A percentile compares a stretch with the other conserved stretches of the same genome.
phyloP scores from a whole-genome alignment of 2,329 filamentous ascomycete species.

The Diaporthe humulicola region DNA sequence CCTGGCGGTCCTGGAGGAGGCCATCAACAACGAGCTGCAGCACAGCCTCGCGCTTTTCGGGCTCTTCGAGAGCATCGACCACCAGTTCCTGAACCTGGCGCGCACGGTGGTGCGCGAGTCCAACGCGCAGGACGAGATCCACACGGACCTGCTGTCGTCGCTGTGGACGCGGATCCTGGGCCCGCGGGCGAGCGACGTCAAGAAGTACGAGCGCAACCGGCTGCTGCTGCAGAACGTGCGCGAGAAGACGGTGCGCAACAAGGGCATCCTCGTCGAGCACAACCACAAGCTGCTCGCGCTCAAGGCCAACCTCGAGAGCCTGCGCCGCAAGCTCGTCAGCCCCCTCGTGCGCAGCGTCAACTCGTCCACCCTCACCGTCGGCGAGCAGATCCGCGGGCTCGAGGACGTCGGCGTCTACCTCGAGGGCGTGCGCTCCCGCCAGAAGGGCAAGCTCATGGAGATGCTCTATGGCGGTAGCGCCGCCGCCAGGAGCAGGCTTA shows the following conservation, averaged over 20 bases:
- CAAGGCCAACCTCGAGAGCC: constrained; percentile 87
- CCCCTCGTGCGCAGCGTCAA: constrained; percentile 82
- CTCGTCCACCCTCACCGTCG: constrained; percentile 78
- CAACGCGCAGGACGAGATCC: constrained; percentile 82
- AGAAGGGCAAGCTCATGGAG: constrained; percentile 88
- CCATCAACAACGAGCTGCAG: constrained; percentile 85
- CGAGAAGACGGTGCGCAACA: constrained; percentile 87
- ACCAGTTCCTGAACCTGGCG: constrained; percentile 89
- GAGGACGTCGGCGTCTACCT: constrained; percentile 85
- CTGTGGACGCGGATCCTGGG: constrained; percentile 91
- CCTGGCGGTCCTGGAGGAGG: constrained; percentile 87
- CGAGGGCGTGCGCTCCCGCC: constrained; percentile 79
- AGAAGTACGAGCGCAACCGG: constrained; percentile 93
- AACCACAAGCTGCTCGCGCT: constrained; percentile 86
- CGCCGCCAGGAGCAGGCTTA: constrained; percentile 41
- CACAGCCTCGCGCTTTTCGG: constrained; percentile 85
- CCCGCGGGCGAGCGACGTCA: constrained; percentile 78
- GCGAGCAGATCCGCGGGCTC: constrained; percentile 87
- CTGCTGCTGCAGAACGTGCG: constrained; percentile 83
- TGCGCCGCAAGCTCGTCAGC: constrained; percentile 85
- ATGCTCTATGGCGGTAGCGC: constrained; percentile 74
- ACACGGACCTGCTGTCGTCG: constrained; percentile 84
- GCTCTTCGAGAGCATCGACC: constrained; percentile 92
- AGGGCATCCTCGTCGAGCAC: constrained; percentile 87
- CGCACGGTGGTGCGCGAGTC: constrained; percentile 88